Base-by-base conservation (phyloP, 192 early-diverging fungal species). In the Kickxella alabastrina region DNA sequence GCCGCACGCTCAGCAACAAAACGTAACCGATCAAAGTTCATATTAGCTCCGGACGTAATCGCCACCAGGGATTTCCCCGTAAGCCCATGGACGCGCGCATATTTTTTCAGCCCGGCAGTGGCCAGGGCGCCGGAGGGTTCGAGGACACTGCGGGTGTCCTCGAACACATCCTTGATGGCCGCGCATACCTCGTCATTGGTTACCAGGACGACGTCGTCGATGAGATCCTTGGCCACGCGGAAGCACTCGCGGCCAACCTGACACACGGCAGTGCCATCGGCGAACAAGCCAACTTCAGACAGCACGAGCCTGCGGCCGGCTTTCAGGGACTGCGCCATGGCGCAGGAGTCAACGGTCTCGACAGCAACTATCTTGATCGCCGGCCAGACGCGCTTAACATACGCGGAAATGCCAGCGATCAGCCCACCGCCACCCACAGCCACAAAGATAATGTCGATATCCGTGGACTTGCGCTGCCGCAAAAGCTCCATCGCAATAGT, bases 21-120 rank as follows among this genome's bases (percentile, higher is more conserved):
- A 34, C 93, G 83, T n/a, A 99, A 78, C 1, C 94, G 86, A 63
- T 95, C 93, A 84, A 98, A 99, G 68, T 99, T 95, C 85, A 98
- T 96, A 78, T 99, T 99, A 32, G 97, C 97, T 13, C 97, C 97
- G 13, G 86, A 89, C 23, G 86, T 82, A 45, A 95, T 78, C 6
- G 89, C 83, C 15, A 99, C 83, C 49, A 85, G 84, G 13, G 75
- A 83, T 34, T 73, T 62, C 42, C 78, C 83, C 4, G 63, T 41
- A 21, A 68, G 41, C 34, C 80, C 83, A 4, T 81, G 52, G n/a
- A 52, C 19, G 22, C 76, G 60, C 10, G 90, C 68, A 57, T 89
- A 96, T 45, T 87, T 87, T 58, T 97, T 98, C 29, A 82, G 70
- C 1, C 92, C 97, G 2, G 97, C 97, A 2, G 90, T 61, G 5